phyloP scores from a whole-genome alignment of 371 early-diverging fungal genomes.

The Mucor mucedo region DNA sequence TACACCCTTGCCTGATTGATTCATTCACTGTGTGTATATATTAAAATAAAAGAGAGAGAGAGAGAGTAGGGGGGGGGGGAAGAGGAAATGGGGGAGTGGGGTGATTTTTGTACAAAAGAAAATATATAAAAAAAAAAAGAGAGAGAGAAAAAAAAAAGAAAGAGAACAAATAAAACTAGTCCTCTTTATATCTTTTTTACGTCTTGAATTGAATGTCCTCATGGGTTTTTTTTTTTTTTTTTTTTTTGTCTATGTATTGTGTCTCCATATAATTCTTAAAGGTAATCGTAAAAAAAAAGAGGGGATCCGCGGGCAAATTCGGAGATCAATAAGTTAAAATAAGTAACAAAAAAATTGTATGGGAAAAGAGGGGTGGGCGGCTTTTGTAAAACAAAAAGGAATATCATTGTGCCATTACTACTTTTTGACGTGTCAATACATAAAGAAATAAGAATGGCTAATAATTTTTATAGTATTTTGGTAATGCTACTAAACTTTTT shows the following conservation, averaged over 20 bases:
- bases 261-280: background rate
- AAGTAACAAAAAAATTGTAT: background rate
- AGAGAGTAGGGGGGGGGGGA: background rate
- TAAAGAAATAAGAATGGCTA: too few relatives aligned
- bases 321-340: slow-evolving; percentile 6
- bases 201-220: too few relatives aligned
- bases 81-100: background rate
- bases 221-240: too few relatives aligned
- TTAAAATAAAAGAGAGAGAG: background rate
- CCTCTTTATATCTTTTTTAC: background rate
- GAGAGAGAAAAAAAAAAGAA: too few relatives aligned
- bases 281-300: slow-evolving; percentile 22
- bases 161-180: too few relatives aligned
- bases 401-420: background rate
- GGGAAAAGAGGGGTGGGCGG: too few relatives aligned
- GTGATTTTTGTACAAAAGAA: background rate
- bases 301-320: slow-evolving; percentile 26
- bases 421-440: background rate
- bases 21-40: slow-evolving; percentile 5
- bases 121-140: too few relatives aligned
- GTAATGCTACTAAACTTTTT: too few relatives aligned
- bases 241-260: background rate
- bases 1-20: slow-evolving; percentile 17
- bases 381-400: background rate
- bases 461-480: too few relatives aligned